These are phyloP conservation scores for Drosera capensis DNA, from an alignment of 148 eudicot species.

Conservation along the genomic window DNA sequence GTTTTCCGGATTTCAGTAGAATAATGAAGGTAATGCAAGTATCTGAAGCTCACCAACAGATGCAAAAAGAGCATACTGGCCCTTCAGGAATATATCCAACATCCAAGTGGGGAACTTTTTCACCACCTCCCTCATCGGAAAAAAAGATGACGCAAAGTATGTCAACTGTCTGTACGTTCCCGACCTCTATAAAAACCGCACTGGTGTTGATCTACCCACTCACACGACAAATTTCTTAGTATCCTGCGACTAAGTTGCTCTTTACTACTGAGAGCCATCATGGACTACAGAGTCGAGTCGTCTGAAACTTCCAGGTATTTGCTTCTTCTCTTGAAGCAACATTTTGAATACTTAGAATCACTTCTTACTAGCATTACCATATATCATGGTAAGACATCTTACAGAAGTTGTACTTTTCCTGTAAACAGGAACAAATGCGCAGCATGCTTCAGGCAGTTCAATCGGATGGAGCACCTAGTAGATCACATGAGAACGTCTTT, in stretches of 20 bases:
- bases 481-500: constrained; percentile 57
- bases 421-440: constrained; percentile 48
- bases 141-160: not conserved
- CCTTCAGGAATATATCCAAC: not conserved
- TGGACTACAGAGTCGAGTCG: not conserved
- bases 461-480: constrained; percentile 63
- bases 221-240: not conserved
- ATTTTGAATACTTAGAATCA: not conserved
- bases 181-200: too few relatives aligned
- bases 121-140: not conserved
- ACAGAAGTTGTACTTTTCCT: not conserved
- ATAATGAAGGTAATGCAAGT: too few relatives aligned
- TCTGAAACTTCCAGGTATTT: not conserved
- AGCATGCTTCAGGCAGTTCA: constrained; percentile 69
- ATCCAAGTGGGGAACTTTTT: not conserved
- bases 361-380: not conserved
- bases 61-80: too few relatives aligned
- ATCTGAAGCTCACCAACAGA: too few relatives aligned
- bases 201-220: too few relatives aligned
- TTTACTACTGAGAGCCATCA: not conserved
- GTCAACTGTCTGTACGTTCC: too few relatives aligned
- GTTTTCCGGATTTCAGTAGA: too few relatives aligned
- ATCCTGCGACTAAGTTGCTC: not conserved
- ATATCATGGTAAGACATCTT: not conserved
- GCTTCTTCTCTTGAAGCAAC: not conserved